Evolutionary conservation across 2,329 filamentous ascomycete species (phyloP).

Genomic region (Pseudocercospora fuligena): DNA sequence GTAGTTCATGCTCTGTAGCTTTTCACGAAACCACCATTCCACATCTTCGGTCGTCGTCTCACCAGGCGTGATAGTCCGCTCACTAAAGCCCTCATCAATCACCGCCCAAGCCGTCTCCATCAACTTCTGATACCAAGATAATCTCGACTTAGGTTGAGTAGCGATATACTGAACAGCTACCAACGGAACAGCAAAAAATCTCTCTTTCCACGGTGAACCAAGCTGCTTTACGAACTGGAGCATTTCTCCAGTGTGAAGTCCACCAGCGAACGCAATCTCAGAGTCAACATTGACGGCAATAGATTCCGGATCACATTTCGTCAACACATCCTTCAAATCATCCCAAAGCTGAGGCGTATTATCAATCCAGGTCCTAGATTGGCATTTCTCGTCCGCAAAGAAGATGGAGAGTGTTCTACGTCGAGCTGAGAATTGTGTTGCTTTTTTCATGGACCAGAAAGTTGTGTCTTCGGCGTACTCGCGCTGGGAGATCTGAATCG

Average conservation of each 20-base stretch:
- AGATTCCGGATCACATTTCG: conserved; percentile 18
- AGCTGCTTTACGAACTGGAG: conserved; percentile 15
- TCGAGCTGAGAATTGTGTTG: conserved; percentile 29
- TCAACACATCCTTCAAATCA: conserved; percentile 16
- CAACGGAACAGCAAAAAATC: conserved; percentile 22
- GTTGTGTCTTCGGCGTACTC: conserved; percentile 32
- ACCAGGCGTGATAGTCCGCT: conserved; percentile 23
- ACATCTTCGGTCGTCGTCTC: conserved; percentile 27
- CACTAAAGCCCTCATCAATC: conserved; percentile 27
- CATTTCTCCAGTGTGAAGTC: conserved; percentile 26
- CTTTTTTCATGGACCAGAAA: conserved; percentile 33
- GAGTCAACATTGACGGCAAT: conserved; percentile 27
- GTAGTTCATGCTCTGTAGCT: conserved; percentile 29
- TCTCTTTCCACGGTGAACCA: conserved; percentile 19
- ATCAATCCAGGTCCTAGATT: conserved; percentile 27
- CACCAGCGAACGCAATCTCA: conserved; percentile 29
- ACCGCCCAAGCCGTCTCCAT: conserved; percentile 30
- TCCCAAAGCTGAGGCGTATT: conserved; percentile 25
- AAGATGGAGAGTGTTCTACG: conserved; percentile 28
- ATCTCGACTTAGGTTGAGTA: conserved; percentile 23
- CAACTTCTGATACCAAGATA: conserved; percentile 28
- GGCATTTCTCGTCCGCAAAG: conserved; percentile 15
- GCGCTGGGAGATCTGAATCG: conserved; percentile 23
- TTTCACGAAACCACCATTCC: conserved; percentile 32
- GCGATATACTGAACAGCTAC: conserved; percentile 31